Evolutionary conservation across 2,329 filamentous ascomycete genomes (phyloP).

Genomic region (Zymoseptoria tritici): DNA sequence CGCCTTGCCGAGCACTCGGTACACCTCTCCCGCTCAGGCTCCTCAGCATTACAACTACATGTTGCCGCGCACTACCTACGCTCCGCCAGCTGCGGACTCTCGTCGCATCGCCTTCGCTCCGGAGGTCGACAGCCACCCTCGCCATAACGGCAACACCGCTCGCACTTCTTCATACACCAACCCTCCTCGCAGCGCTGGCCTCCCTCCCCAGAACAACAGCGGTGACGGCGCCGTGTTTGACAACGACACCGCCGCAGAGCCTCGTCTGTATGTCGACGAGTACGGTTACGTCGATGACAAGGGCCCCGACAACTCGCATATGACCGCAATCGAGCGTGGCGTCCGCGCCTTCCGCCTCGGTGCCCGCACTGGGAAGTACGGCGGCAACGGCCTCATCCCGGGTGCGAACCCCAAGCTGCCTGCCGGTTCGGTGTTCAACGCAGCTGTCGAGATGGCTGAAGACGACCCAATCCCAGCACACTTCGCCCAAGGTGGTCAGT

Average conservation of each 20-base stretch:
- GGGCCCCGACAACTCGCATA: background rate
- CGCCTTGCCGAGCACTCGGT: background rate
- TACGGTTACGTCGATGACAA: background rate
- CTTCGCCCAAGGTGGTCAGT: background rate
- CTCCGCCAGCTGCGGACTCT: background rate
- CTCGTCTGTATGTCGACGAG: background rate
- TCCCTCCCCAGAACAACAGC: background rate
- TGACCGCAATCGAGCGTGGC: no score
- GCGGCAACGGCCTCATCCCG: background rate
- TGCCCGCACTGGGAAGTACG: background rate
- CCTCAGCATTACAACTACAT: background rate
- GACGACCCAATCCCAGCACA: no score
- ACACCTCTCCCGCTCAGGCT: background rate
- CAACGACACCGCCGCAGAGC: background rate
- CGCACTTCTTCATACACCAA: no score
- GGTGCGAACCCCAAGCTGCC: background rate
- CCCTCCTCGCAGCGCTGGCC: no score
- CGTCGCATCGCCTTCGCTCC: background rate
- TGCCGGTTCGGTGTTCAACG: background rate
- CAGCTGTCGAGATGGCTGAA: background rate
- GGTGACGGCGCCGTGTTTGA: background rate
- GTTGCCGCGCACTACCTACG: background rate
- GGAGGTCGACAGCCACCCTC: background rate
- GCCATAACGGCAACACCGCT: no score
- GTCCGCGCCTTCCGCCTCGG: background rate